Percentiles rank a stretch among this genome's conserved stretches.
phyloP scores from a whole-genome alignment of 177 flowering plant species.

The Vitis hybrid region DNA sequence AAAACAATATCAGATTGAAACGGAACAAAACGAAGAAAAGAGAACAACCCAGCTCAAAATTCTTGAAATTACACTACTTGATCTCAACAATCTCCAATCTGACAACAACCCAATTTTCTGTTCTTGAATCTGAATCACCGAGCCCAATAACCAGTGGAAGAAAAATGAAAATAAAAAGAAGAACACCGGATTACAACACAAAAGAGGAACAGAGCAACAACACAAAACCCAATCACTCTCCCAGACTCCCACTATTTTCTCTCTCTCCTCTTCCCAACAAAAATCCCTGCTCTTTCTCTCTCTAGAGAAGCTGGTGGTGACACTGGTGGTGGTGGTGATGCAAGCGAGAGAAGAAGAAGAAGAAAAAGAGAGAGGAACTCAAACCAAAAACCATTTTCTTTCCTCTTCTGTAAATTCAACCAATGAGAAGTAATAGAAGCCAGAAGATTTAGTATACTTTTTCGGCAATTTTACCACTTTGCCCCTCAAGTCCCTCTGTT shows the following conservation, averaged over 20 bases:
- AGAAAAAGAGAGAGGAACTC: background rate
- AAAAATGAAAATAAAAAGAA: background rate
- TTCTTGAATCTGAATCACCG: conserved; percentile 15
- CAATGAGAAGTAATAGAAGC: conserved; percentile 11
- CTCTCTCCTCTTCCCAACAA: conserved; percentile 1
- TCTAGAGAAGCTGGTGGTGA: conserved; percentile 5
- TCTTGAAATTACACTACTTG: background rate
- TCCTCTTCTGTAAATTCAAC: conserved; percentile 5
- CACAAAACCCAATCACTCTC: background rate
- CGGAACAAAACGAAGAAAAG: too few species aligned
- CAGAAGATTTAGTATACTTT: conserved; percentile 3
- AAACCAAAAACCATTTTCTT: conserved; percentile 7
- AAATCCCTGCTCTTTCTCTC: conserved; percentile 5
- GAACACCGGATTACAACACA: conserved; percentile 3
- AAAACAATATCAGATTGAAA: too few species aligned
- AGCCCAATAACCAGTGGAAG: conserved; percentile 2
- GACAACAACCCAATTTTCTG: conserved; percentile 13
- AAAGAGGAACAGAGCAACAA: background rate
- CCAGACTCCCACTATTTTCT: background rate
- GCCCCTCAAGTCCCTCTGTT: too few species aligned
- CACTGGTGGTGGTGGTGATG: background rate
- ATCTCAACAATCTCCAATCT: conserved; percentile 10
- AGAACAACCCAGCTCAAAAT: too few species aligned
- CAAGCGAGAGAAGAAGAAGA: conserved; percentile 3
- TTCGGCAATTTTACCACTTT: background rate